Conservation (phyloP, 129 eudicot species). For the Kitagawia praeruptora region DNA sequence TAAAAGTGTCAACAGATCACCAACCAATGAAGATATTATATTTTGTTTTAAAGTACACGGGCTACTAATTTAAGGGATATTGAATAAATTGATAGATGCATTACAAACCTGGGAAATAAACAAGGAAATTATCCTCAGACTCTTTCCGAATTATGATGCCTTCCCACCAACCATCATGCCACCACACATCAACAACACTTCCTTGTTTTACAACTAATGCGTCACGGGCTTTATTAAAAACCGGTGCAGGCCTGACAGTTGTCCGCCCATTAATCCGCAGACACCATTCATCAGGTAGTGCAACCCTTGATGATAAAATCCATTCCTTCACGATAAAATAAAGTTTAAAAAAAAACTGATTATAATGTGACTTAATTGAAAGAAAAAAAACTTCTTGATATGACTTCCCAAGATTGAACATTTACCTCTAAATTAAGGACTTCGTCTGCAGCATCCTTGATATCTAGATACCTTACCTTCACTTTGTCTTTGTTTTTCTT, state of each 20-base stretch:
- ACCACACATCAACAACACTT: conserved; percentile 75
- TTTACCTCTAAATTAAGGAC: conserved; percentile 62
- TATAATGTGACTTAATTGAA: too few relatives aligned
- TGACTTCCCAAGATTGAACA: neutral
- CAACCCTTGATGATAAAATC: conserved; percentile 55
- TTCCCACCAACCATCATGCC: conserved; percentile 98
- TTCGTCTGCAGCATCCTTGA: conserved; percentile 71
- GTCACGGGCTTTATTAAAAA: neutral
- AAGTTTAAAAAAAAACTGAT: neutral
- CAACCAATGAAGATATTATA: neutral
- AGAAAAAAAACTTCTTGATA: neutral
- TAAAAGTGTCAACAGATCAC: neutral
- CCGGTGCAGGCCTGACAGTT: conserved; percentile 44
- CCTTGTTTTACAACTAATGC: conserved; percentile 8
- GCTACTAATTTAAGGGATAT: neutral
- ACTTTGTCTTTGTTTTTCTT: conserved; percentile 63
- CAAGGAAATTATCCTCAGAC: conserved; percentile 39
- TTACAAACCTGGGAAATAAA: conserved; percentile 63
- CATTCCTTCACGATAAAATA: conserved; percentile 47
- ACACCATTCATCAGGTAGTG: conserved; percentile 43
- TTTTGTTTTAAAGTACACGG: too few relatives aligned
- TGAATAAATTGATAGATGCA: neutral
- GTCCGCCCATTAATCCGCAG: conserved; percentile 52
- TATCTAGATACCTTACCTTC: conserved; percentile 64
- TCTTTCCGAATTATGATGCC: conserved; percentile 68